These are phyloP conservation scores for Fusarium ramigenum DNA, from an alignment of 2,329 filamentous ascomycete genomes.

Conservation along the genomic window DNA sequence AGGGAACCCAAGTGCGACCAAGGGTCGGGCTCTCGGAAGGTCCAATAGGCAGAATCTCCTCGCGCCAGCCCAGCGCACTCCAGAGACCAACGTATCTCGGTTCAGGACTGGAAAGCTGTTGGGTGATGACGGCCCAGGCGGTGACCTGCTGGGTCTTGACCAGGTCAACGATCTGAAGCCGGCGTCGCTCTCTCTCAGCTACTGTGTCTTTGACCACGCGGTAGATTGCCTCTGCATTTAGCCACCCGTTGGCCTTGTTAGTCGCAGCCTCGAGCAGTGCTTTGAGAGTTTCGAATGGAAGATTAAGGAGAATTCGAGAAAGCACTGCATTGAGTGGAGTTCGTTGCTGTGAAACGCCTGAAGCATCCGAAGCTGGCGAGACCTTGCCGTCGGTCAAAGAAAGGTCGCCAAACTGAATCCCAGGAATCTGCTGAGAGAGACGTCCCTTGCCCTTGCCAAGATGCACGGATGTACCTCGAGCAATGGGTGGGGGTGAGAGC, in stretches of 20 bases:
- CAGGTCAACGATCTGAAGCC: constrained; percentile 57
- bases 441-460: constrained; percentile 49
- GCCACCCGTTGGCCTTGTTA: constrained; percentile 61
- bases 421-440: constrained; percentile 64
- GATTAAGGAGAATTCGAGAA: constrained; percentile 74
- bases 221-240: constrained; percentile 57
- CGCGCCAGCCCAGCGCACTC: constrained; percentile 61
- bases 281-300: constrained; percentile 75
- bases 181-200: constrained; percentile 66
- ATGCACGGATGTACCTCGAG: constrained; percentile 50
- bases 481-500: constrained; percentile 42
- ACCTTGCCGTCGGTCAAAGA: constrained; percentile 48
- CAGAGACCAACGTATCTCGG: constrained; percentile 54
- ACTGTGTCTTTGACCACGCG: constrained; percentile 61
- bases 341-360: constrained; percentile 38
- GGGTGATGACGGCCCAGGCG: constrained; percentile 48
- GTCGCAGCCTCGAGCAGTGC: constrained; percentile 68
- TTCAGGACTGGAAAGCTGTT: constrained; percentile 50
- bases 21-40: constrained; percentile 55
- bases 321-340: constrained; percentile 59
- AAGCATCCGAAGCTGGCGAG: constrained; percentile 45
- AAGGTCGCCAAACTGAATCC: constrained; percentile 78
- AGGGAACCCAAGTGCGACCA: constrained; percentile 56
- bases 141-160: constrained; percentile 50
- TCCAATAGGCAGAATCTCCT: constrained; percentile 51